Conservation (phyloP, 306 rosid species). For the Cajanus cajan region DNA sequence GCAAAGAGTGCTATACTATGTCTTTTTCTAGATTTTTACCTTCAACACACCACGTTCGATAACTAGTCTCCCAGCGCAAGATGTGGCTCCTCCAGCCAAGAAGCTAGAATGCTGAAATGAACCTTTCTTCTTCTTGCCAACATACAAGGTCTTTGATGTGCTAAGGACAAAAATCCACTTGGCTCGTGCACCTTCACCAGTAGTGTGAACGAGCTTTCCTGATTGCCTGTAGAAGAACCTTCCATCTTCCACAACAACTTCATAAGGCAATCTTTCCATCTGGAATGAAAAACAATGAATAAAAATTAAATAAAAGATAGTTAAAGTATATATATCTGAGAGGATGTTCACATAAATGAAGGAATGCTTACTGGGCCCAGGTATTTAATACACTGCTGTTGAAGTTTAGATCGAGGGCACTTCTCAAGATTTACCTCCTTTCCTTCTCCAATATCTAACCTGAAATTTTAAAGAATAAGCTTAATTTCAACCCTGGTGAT, state of each 20-base stretch:
- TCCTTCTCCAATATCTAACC: conserved; percentile 96
- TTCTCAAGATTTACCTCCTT: conserved; percentile 61
- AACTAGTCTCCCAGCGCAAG: conserved; percentile 80
- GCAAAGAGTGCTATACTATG: background rate
- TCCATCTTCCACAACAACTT: conserved; percentile 60
- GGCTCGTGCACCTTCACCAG: conserved; percentile 35
- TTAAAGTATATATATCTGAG: background rate
- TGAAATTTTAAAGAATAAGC: conserved; percentile 31
- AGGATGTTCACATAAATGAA: conserved; percentile 2
- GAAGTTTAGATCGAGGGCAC: conserved; percentile 70
- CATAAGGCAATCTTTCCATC: conserved; percentile 67
- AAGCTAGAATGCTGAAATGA: conserved; percentile 95
- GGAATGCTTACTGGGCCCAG: conserved; percentile 74
- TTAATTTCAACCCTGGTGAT: background rate
- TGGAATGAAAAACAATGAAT: conserved; percentile 25
- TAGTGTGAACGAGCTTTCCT: conserved; percentile 54
- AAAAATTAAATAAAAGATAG: background rate
- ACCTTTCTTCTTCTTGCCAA: conserved; percentile 74
- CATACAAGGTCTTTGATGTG: conserved; percentile 66
- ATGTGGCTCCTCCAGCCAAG: conserved; percentile 91
- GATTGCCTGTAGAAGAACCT: conserved; percentile 48
- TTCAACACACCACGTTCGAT: conserved; percentile 73
- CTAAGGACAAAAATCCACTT: conserved; percentile 95
- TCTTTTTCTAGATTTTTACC: conserved; percentile 39
- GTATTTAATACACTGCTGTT: conserved; percentile 82